Evolutionary conservation across 306 rosid genomes (phyloP), one percentile per base, ranked within the genome.

Genomic region (Cicer chorassanicum): DNA sequence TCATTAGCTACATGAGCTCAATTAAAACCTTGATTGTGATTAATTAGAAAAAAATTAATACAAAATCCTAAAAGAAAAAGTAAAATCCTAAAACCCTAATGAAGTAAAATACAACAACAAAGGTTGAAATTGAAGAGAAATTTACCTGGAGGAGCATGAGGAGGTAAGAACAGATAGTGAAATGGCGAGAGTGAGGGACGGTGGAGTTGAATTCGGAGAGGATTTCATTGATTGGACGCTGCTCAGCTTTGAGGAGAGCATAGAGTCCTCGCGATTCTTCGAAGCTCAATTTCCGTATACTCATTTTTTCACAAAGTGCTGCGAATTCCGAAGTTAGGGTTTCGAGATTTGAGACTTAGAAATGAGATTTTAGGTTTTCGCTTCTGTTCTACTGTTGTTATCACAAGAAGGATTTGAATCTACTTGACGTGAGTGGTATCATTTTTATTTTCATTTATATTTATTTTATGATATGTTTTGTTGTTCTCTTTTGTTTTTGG

Each of bases 141-240:
- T 65, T 8, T 61, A 73, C 99, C 97, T 92, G 86, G 4, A 94
- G 70, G 53, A 94, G 92, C 72, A 85, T 7, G 48, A 88, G 74
- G 73, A 94, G 73, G 45, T 92, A 90, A 57, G 92, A 88, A 85
- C 90, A 92, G 56, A 90, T 72, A 42, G 86, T 64, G 82, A 87
- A 94, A 76, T 89, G 89, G 51, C 89, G 91, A 65, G 57, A 40
- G 62, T 57, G 64, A 14, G 89, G 72, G 83, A 92, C 45, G 10
- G 72, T 57, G 72, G 97, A 70, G 73, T 65, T 76, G 87, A 94
- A 92, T 55, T 94, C 95, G 36, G 83, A 65, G 71, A 86, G 42
- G 84, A 90, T 87, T 70, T 91, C 93, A 14, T 82, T 53, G 43
- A 94, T 75, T 4, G 97, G 81, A 41, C 93, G 92, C 6, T 85